Conservation (phyloP, 352 stramenopile species). For the Peronospora tabacina region DNA sequence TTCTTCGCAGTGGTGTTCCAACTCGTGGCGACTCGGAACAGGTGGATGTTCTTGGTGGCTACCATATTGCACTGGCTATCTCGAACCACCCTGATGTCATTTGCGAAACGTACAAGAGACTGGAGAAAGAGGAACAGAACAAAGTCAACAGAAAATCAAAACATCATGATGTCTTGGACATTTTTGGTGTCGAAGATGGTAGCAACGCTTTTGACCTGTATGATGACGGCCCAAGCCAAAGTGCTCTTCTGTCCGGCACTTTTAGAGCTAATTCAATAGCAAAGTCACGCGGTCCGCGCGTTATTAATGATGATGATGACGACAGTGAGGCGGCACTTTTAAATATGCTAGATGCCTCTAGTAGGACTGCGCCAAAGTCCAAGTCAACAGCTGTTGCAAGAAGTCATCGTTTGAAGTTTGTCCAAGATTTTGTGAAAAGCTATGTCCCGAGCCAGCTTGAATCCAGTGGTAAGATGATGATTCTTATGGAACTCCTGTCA, state of each 20-base stretch:
- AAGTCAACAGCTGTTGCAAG: conserved; percentile 3
- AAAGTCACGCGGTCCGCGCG: conserved; percentile 1
- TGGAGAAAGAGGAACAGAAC: conserved; percentile 50
- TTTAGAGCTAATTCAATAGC: background rate
- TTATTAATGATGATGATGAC: conserved; percentile 20
- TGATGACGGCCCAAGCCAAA: conserved; percentile 5
- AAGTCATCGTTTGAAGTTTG: conserved; percentile 68
- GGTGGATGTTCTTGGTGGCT: conserved; percentile 76
- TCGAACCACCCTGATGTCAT: conserved; percentile 86
- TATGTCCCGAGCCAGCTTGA: conserved; percentile 51
- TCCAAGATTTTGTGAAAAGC: conserved; percentile 44
- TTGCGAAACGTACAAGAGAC: conserved; percentile 47
- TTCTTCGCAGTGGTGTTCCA: conserved; percentile 56
- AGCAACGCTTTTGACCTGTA: conserved; percentile 47
- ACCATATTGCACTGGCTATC: conserved; percentile 83
- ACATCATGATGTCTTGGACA: conserved; percentile 15
- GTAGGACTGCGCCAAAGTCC: background rate
- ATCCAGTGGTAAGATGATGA: conserved; percentile 82
- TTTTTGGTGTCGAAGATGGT: conserved; percentile 43
- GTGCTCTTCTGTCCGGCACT: background rate
- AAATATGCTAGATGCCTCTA: conserved; percentile 26
- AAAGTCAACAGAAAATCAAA: conserved; percentile 32
- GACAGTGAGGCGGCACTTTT: conserved; percentile 43
- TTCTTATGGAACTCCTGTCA: conserved; percentile 72
- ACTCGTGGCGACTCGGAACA: conserved; percentile 39